Conservation (phyloP, 768 basidiomycete species). For the Suillus subaureus region DNA sequence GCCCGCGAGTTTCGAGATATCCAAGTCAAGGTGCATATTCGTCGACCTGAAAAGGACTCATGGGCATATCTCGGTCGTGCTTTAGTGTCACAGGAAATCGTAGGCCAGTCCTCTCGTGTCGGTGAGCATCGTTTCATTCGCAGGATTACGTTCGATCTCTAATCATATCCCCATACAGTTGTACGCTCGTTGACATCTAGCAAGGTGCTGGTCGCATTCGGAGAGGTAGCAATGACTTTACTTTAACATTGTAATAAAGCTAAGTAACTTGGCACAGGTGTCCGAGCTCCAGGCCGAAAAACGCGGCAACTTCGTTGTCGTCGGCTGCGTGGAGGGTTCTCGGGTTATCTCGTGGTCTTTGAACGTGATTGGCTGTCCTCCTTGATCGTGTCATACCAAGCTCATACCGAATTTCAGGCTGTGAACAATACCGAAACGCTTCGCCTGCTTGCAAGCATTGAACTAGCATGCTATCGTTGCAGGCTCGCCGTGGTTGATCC, state of each 20-base stretch:
- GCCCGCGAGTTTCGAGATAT: conserved; percentile 73
- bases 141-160: conserved; percentile 9
- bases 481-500: conserved; percentile 70
- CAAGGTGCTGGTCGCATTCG: conserved; percentile 70
- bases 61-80: conserved; percentile 85
- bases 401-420: conserved; percentile 47
- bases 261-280: conserved; percentile 37
- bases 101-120: conserved; percentile 77
- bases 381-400: conserved; percentile 15
- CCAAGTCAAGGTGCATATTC: conserved; percentile 83
- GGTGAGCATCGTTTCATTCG: conserved; percentile 48
- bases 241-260: background rate
- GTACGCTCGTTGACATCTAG: conserved; percentile 57
- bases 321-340: conserved; percentile 73
- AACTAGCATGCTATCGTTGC: conserved; percentile 81
- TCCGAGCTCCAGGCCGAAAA: conserved; percentile 84
- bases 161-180: conserved; percentile 17
- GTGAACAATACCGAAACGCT: conserved; percentile 83
- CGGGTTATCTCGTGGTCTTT: conserved; percentile 85
- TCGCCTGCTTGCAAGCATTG: conserved; percentile 79
- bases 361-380: conserved; percentile 52
- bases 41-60: conserved; percentile 75
- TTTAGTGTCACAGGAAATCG: conserved; percentile 71
- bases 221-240: conserved; percentile 49
- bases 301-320: conserved; percentile 84